Conservation (phyloP, 805 yeast genomes). For the Yarrowia sp. region DNA sequence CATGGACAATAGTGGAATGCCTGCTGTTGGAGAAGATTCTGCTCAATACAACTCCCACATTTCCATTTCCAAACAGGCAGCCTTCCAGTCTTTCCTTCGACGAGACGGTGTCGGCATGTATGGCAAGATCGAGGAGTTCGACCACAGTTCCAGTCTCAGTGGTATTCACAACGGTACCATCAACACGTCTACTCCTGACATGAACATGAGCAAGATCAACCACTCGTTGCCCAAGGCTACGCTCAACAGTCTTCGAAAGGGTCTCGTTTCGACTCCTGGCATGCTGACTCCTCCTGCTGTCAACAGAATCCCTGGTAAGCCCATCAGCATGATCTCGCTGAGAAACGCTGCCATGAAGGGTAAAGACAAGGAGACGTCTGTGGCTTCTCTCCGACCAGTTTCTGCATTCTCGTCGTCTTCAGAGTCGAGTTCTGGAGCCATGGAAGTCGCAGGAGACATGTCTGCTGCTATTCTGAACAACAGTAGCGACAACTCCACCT, state of each 20-base stretch:
- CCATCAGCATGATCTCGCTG: background rate
- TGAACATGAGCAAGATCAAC: background rate
- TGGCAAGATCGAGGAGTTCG: constrained; percentile 25
- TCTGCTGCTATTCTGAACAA: background rate
- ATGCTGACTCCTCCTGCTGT: background rate
- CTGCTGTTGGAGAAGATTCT: constrained; percentile 8
- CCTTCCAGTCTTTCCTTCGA: constrained; percentile 14
- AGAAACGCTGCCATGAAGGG: background rate
- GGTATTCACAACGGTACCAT: background rate
- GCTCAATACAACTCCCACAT: constrained; percentile 23
- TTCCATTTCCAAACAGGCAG: background rate
- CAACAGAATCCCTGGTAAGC: constrained; percentile 1
- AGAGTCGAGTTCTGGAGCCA: background rate
- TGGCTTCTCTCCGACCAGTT: background rate
- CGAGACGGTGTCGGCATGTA: constrained; percentile 14
- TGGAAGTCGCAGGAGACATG: background rate
- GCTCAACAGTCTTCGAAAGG: constrained; percentile 11
- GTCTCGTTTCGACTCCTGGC: background rate
- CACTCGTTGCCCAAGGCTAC: constrained; percentile 12
- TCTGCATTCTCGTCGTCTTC: constrained; percentile 14
- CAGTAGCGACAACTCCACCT: background rate
- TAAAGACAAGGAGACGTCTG: background rate
- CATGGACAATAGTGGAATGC: background rate
- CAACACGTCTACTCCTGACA: constrained; percentile 23
- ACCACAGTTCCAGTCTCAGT: constrained; percentile 3